Base-by-base conservation (phyloP, 1,284 basidiomycete species). In the Inonotus hispidus region DNA sequence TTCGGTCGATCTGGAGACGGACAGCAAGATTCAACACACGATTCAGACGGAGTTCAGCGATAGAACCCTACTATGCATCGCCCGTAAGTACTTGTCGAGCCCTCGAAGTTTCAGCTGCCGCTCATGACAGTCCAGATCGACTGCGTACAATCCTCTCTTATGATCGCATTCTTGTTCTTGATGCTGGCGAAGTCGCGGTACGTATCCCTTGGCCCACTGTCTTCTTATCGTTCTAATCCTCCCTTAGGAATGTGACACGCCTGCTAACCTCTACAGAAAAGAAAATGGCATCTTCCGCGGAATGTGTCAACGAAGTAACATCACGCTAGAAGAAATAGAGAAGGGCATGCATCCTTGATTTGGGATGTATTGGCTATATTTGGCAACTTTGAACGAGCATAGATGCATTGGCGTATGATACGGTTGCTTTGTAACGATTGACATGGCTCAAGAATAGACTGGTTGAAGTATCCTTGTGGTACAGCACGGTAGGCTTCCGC, bases 61-160 rank as follows among this genome's bases (percentile, higher is more conserved):
- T 67, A 80, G 80, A 65, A 88, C 87, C 0, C 69, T 87, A 46
- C 71, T 87, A 8, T 85, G 82, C 68, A 89, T 91, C 64, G 88
- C 88, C 63, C 74, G 75, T 79, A 56, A 67, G 77, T 73, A 54
- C 58, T 43, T n/a, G 4, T 23, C 37, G 21, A 7, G 29, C 35
- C 25, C 25, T 14, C 43, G 11, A 13, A 13, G 14, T 25, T 4
- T 53, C 13, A 38, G 41, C 46, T 29, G 29, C 43, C 25, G 32
- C n/a, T 35, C 5, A 52, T 4, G 21, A 35, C 10, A 47, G 14
- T 57, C 19, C 67, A 86, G 82, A 86, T 72, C 82, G 87, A 35
- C 75, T 93, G 39, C 79, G 87, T 57, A 94, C 92, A 0, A 93
- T 95, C 67, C 78, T 94, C 58, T 81, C 81, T 0, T 93, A 92